Conservation (phyloP, 2,329 filamentous ascomycete genomes). For the Leptographium radiaticola region DNA sequence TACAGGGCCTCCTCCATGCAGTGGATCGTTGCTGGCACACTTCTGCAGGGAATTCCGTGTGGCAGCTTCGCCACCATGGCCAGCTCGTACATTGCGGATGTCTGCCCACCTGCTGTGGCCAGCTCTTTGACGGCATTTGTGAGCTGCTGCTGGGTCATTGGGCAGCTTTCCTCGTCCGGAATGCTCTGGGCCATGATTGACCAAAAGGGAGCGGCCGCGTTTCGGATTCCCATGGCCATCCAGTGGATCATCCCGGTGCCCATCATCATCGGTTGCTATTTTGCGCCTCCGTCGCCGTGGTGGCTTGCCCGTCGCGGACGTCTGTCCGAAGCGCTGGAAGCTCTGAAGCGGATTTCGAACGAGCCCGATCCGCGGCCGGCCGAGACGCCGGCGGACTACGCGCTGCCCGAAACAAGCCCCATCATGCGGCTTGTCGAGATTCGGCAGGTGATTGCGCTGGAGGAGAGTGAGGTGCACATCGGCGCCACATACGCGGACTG, state of each 20-base stretch:
- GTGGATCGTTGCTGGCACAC: constrained; percentile 10
- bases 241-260: constrained; percentile 12
- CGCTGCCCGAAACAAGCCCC: constrained; percentile 25
- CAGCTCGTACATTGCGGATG: constrained; percentile 13
- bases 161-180: constrained; percentile 10
- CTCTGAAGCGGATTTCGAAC: constrained; percentile 5
- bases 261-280: constrained; percentile 6
- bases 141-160: constrained; percentile 13
- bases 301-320: constrained; percentile 25
- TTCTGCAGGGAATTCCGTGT: constrained; percentile 12
- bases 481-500: constrained; percentile 38
- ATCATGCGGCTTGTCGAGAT: constrained; percentile 32
- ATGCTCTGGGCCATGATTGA: constrained; percentile 10
- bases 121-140: constrained; percentile 11
- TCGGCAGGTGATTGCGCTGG: constrained; percentile 42
- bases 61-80: constrained; percentile 13
- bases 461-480: constrained; percentile 31
- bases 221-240: constrained; percentile 11
- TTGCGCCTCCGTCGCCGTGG: constrained; percentile 12
- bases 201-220: constrained; percentile 8
- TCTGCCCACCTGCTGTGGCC: constrained; percentile 10
- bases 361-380: background rate
- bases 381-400: background rate
- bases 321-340: constrained; percentile 1
- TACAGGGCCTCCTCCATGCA: constrained; percentile 10